A percentile compares a stretch with the other conserved stretches of the same genome.
Conservation (phyloP, 2,329 filamentous ascomycete genomes). For the Microcera coccophila region DNA sequence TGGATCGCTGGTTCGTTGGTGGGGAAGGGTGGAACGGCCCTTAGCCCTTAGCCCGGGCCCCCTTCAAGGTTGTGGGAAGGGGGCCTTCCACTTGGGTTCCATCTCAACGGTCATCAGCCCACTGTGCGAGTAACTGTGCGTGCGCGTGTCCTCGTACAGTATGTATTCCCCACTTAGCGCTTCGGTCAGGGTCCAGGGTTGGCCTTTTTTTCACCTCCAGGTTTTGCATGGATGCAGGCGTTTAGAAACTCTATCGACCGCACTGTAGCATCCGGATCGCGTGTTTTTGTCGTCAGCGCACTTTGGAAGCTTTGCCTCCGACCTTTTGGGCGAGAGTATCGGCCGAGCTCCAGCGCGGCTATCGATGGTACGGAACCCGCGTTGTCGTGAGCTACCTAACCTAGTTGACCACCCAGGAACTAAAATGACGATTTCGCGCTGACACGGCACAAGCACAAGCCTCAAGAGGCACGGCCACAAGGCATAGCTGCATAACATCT, state of each 20-base stretch:
- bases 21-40: slow-evolving; percentile 16
- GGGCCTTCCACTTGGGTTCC: slow-evolving; percentile 22
- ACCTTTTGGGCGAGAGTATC: slow-evolving; percentile 5
- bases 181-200: slow-evolving; percentile 5
- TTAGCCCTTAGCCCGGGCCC: slow-evolving; percentile 27
- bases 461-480: not conserved
- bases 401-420: not conserved
- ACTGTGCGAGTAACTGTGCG: slow-evolving; percentile 19
- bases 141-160: slow-evolving; percentile 9
- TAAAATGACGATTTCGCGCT: not conserved
- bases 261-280: slow-evolving; percentile 23
- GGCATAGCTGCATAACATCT: not conserved
- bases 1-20: slow-evolving; percentile 19
- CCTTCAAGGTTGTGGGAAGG: slow-evolving; percentile 24
- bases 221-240: slow-evolving; percentile 25
- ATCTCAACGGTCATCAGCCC: slow-evolving; percentile 23
- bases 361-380: not conserved
- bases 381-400: not conserved
- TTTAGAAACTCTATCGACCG: slow-evolving; percentile 27
- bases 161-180: slow-evolving; percentile 12
- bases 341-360: not conserved
- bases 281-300: slow-evolving; percentile 27
- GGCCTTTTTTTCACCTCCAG: slow-evolving; percentile 19
- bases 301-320: slow-evolving; percentile 15
- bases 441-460: not conserved